Conservation (phyloP, 2,329 filamentous ascomycete genomes). For the Epichloe gansuensis region DNA sequence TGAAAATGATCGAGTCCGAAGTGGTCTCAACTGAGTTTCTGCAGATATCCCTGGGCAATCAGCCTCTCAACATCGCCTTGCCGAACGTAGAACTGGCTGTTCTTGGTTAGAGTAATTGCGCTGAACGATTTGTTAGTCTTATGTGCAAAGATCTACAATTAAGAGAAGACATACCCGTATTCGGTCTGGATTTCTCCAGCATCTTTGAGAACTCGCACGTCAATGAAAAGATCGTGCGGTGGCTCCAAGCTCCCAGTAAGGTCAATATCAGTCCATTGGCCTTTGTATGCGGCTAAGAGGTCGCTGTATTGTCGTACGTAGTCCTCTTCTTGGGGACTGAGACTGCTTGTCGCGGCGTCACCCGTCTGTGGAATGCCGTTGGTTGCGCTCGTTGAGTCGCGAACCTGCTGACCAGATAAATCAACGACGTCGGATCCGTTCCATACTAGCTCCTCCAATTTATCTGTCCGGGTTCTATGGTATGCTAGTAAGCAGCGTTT, state of each 20-base stretch:
- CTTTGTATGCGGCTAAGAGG: constrained; percentile 88
- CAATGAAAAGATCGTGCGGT: constrained; percentile 90
- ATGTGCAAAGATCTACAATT: neutral
- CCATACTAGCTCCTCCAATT: constrained; percentile 90
- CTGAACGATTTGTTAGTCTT: constrained; percentile 31
- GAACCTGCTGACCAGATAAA: constrained; percentile 43
- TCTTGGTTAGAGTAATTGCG: constrained; percentile 90
- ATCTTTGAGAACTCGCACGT: constrained; percentile 90
- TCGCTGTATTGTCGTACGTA: constrained; percentile 89
- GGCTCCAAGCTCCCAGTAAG: constrained; percentile 87
- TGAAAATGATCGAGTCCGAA: neutral
- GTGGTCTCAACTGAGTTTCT: constrained; percentile 60
- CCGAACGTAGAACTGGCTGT: constrained; percentile 94
- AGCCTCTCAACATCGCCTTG: constrained; percentile 91
- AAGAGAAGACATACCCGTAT: constrained; percentile 54
- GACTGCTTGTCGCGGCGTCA: constrained; percentile 52
- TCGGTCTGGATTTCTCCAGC: constrained; percentile 98
- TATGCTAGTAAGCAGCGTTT: constrained; percentile 93
- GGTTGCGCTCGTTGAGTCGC: constrained; percentile 21
- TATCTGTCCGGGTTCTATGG: constrained; percentile 78
- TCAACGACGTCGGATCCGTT: constrained; percentile 74
- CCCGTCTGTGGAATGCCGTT: constrained; percentile 23
- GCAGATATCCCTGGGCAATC: constrained; percentile 88
- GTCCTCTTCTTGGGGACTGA: constrained; percentile 93
- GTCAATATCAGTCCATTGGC: constrained; percentile 96